Evolutionary conservation across 495 filamentous ascomycete species (phyloP), one percentile per base, ranked within the genome.

Genomic region (Xylaria cubensis): DNA sequence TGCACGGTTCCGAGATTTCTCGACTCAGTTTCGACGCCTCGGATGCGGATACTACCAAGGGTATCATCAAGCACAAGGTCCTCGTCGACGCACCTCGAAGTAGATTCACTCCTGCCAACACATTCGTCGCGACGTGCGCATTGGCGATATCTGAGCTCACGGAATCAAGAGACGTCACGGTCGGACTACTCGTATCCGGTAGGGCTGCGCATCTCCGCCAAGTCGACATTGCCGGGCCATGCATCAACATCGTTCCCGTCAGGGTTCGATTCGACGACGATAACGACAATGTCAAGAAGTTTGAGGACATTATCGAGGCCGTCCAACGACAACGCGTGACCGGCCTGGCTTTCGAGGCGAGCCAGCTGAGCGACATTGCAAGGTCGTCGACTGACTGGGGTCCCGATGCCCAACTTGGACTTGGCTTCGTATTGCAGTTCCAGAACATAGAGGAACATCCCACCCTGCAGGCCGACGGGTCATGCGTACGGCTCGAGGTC

Each of bases 21-120:
- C 42, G 42, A 9, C 42, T 44, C 42, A 44, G 42, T 44, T 44
- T 44, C 42, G 42, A 44, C 42, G 42, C 42, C 42, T 44, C 42
- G 42, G 42, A 44, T 44, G 42, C 42, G 42, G 42, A 44, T 44
- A 44, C 42, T 44, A 44, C 42, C 42, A 44, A 44, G 42, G 42
- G 42, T 44, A 44, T 44, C 42, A 44, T 44, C 42, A 44, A 44
- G 42, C 42, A 44, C 42, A 44, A 44, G 42, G 42, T 44, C 42
- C 42, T 44, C 42, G 42, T 44, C 42, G 42, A 44, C 5, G 42
- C 42, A 44, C 42, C 42, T 42, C 62, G 6, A 21, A 58, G 67
- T 55, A 70, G 44, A 67, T 53, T 90, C 67, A 89, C 87, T 5
- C 74, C 84, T 6, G 88, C 88, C 4, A 89, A 86, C 0, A 29